Evolutionary conservation across 2,329 filamentous ascomycete species (phyloP).

Genomic region (Aspergillus fumigatus): DNA sequence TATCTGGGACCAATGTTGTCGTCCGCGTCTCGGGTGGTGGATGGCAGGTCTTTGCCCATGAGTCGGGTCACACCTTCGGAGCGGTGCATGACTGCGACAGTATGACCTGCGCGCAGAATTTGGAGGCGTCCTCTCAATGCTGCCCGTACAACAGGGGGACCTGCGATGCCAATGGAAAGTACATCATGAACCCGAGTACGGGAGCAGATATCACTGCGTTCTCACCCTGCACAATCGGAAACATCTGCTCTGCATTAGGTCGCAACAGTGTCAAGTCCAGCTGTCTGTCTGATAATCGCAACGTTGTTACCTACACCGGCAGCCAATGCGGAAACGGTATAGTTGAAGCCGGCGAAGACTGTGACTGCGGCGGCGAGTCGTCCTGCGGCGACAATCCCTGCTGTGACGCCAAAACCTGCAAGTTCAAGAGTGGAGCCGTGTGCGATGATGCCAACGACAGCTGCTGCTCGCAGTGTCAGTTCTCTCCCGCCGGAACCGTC

Average conservation of each 20-base stretch:
- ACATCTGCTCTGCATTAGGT: constrained; percentile 82
- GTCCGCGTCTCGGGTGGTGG: constrained; percentile 74
- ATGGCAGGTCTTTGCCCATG: constrained; percentile 95
- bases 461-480: constrained; percentile 44
- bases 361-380: constrained; percentile 78
- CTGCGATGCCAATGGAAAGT: constrained; percentile 74
- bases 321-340: constrained; percentile 95
- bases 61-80: constrained; percentile 90
- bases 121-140: constrained; percentile 63
- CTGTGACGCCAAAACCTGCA: constrained; percentile 83
- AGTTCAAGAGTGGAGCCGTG: constrained; percentile 67
- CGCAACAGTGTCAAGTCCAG: constrained; percentile 68
- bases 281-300: constrained; percentile 82
- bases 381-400: constrained; percentile 73
- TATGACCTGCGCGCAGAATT: constrained; percentile 61
- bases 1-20: constrained; percentile 85
- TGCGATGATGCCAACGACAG: constrained; percentile 60
- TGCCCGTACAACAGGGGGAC: constrained; percentile 66
- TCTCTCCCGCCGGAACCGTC: constrained; percentile 57
- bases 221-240: constrained; percentile 84
- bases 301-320: constrained; percentile 74
- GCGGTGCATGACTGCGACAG: constrained; percentile 88
- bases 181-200: constrained; percentile 96
- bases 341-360: constrained; percentile 89
- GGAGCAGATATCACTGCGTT: constrained; percentile 68